Conservation (phyloP, 495 filamentous ascomycete genomes). For the Trichoderma orchidacearum region DNA sequence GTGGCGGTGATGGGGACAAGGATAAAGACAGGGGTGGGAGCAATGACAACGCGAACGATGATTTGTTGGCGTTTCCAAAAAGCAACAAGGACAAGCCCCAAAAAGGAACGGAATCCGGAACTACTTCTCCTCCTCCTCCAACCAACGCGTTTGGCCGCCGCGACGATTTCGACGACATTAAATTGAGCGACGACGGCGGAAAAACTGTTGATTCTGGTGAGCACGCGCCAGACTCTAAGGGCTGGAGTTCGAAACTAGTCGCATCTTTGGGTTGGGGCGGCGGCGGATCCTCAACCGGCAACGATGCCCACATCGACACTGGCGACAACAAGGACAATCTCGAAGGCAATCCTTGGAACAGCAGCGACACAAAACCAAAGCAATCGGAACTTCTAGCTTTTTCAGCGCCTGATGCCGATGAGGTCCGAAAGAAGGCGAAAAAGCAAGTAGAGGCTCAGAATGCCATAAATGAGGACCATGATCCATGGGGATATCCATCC, state of each 20-base stretch:
- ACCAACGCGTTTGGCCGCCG: constrained; percentile 8
- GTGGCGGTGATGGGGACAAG: constrained; percentile 13
- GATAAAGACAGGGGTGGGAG: constrained; percentile 19
- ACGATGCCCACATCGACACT: constrained; percentile 8
- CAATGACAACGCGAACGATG: constrained; percentile 19
- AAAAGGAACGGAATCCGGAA: constrained; percentile 3
- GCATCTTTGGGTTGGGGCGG: constrained; percentile 17
- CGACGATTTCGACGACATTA: constrained; percentile 34
- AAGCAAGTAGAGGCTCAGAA: neutral
- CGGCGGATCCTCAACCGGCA: constrained; percentile 18
- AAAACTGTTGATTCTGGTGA: constrained; percentile 18
- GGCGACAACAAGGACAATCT: constrained; percentile 8
- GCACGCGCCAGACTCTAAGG: constrained; percentile 16
- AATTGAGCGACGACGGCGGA: constrained; percentile 27
- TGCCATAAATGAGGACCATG: neutral
- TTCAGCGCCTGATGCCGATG: neutral
- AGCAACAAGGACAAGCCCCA: constrained; percentile 29
- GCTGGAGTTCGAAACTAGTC: constrained; percentile 17
- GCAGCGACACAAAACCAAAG: constrained; percentile 7
- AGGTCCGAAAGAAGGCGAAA: neutral
- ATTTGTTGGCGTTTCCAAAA: constrained; percentile 21
- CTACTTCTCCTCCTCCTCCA: constrained; percentile 10
- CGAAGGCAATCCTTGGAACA: neutral
- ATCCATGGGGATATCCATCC: neutral
- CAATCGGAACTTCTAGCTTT: neutral